Evolutionary conservation across 441 rosid genomes (phyloP).

Genomic region (Pelargonium cotyledonis): DNA sequence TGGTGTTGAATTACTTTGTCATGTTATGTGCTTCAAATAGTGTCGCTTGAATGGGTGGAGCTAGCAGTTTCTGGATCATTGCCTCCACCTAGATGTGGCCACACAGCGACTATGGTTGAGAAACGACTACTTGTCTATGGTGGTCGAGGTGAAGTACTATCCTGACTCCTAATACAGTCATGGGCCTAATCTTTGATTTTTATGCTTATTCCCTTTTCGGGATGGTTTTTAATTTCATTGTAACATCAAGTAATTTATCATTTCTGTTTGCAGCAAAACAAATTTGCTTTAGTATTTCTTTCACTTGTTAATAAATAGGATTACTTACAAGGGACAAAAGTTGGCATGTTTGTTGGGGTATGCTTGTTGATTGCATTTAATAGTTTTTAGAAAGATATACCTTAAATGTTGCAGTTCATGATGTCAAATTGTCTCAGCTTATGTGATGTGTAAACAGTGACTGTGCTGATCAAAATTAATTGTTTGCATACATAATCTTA

Average conservation of each 20-base stretch:
- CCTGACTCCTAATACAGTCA: neutral
- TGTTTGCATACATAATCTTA: neutral
- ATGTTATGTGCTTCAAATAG: constrained; percentile 36
- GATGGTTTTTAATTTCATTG: no score
- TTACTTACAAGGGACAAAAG: neutral
- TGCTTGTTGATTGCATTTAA: neutral
- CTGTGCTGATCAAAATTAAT: neutral
- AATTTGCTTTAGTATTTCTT: neutral
- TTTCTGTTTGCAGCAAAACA: constrained; percentile 12
- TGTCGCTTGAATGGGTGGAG: constrained; percentile 96
- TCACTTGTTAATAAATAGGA: neutral
- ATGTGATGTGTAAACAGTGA: neutral
- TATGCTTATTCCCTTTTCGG: neutral
- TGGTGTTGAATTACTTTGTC: constrained; percentile 10
- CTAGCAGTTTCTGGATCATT: constrained; percentile 66
- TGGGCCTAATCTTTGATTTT: neutral
- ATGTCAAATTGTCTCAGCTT: neutral
- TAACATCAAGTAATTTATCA: constrained; percentile 1
- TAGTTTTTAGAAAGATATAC: neutral
- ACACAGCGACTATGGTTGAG: constrained; percentile 95
- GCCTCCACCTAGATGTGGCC: constrained; percentile 98
- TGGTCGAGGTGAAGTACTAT: constrained; percentile 68
- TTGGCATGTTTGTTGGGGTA: neutral
- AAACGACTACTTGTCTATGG: constrained; percentile 91
- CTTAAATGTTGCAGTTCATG: neutral